Conservation (phyloP, 768 basidiomycete species). For the Amanita rubescens region DNA sequence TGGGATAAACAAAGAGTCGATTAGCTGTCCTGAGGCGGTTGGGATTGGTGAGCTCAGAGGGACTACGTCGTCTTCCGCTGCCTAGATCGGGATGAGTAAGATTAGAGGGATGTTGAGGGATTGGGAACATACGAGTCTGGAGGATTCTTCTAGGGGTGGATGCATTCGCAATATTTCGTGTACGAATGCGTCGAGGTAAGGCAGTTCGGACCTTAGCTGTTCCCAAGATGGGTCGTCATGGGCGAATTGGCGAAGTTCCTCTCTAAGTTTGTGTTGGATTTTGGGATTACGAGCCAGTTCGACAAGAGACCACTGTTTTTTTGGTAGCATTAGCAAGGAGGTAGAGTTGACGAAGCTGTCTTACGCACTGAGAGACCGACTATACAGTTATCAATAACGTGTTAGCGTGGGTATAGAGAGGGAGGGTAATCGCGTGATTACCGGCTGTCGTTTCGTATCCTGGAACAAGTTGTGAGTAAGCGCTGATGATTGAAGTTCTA, state of each 20-base stretch:
- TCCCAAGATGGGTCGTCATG: slow-evolving; percentile 31
- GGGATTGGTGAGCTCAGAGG: slow-evolving; percentile 27
- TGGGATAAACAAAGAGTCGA: slow-evolving; percentile 25
- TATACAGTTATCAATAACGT: not conserved
- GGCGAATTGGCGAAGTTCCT: slow-evolving; percentile 12
- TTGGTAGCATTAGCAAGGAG: not conserved
- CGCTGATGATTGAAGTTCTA: not conserved
- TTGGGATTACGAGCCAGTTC: slow-evolving; percentile 16
- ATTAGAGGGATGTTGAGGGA: not conserved
- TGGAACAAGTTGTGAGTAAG: not conserved
- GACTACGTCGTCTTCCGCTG: slow-evolving; percentile 29
- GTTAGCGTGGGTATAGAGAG: not conserved
- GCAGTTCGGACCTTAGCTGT: slow-evolving; percentile 34
- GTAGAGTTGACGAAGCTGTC: not conserved
- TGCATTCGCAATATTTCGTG: slow-evolving; percentile 33
- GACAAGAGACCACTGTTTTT: slow-evolving; percentile 17
- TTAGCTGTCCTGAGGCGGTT: slow-evolving; percentile 18
- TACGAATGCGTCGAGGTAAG: slow-evolving; percentile 35
- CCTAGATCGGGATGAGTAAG: slow-evolving; percentile 16
- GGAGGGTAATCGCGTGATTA: not conserved
- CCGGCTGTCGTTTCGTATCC: slow-evolving; percentile 17
- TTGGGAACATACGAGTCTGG: slow-evolving; percentile 21
- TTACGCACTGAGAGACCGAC: not conserved
- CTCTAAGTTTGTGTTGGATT: slow-evolving; percentile 13
- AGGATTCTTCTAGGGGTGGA: slow-evolving; percentile 22